A percentile compares a stretch with the other conserved stretches of the same genome.
Conservation (phyloP, 2,329 filamentous ascomycete genomes). For the Zopfia rhizophila region DNA sequence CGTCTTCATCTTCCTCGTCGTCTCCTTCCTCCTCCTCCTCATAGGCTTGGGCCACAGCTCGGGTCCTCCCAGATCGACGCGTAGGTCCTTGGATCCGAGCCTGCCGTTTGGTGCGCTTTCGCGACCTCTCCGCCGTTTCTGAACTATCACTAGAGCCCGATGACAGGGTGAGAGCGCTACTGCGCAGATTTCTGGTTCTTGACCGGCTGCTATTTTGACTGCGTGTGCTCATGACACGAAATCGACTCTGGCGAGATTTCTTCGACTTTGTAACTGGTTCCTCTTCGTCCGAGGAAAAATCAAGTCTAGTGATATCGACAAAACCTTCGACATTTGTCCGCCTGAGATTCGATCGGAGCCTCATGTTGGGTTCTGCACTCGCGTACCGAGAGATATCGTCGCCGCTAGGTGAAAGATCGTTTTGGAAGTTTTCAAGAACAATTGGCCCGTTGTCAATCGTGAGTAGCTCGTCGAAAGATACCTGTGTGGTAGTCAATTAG, state of each 20-base stretch:
- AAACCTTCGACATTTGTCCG: slow-evolving; percentile 33
- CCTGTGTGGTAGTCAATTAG: slow-evolving; percentile 42
- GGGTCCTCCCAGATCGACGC: slow-evolving; percentile 41
- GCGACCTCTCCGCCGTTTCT: slow-evolving; percentile 24
- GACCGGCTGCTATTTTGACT: slow-evolving; percentile 20
- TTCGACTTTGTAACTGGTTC: slow-evolving; percentile 24
- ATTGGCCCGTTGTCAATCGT: slow-evolving; percentile 58
- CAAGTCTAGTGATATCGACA: slow-evolving; percentile 40
- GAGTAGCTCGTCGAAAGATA: slow-evolving; percentile 58
- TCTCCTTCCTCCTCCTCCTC: slow-evolving; percentile 35
- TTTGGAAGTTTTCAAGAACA: slow-evolving; percentile 56
- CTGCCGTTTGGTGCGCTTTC: slow-evolving; percentile 26
- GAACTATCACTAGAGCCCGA: slow-evolving; percentile 31
- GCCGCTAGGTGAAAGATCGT: slow-evolving; percentile 27
- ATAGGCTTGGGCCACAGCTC: slow-evolving; percentile 19
- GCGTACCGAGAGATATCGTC: slow-evolving; percentile 19
- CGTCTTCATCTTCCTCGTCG: slow-evolving; percentile 42
- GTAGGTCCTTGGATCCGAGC: slow-evolving; percentile 29
- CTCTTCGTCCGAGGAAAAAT: slow-evolving; percentile 46
- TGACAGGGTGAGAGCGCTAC: slow-evolving; percentile 23
- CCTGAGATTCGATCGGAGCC: slow-evolving; percentile 29
- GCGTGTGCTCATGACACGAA: slow-evolving; percentile 18
- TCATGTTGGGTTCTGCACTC: slow-evolving; percentile 31
- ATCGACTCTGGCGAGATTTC: slow-evolving; percentile 29
- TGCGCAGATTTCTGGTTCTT: slow-evolving; percentile 27